Base-by-base conservation (phyloP, 768 basidiomycete genomes). In the Paxillus ammoniavirescens region DNA sequence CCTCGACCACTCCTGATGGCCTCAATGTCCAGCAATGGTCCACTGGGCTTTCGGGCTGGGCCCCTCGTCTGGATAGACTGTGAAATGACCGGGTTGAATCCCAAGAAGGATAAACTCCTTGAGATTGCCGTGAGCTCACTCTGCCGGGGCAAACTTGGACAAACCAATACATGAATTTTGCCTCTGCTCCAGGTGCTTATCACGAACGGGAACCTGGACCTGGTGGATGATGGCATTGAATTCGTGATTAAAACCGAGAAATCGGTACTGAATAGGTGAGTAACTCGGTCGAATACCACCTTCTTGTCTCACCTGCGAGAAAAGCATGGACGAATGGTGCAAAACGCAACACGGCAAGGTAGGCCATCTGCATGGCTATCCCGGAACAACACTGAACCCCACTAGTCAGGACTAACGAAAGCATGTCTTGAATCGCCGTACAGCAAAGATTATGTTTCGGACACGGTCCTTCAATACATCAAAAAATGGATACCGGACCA, bases 251-350 rank as follows among this genome's bases (percentile, higher is more conserved):
- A 71, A 47, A 89, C 86, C 1, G 83, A 90, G 53, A 91, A 90
- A 64, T 69, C 72, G 15, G 61, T 79, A 10, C 69, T 97, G 33
- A 89, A 95, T 65, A 71, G 67, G 93, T 92, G 53, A 65, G 81
- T 64, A 8, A 2, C n/a, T 37, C 44, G 42, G 43, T 17, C 46
- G 12, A 45, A 1, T 17, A 21, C 4, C 2, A 17, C 47, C 5
- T 4, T 8, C 5, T 42, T 17, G 21, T 38, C 36, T 48, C 37
- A 45, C 17, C 1, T 36, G 28, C 12, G 31, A 9, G 8, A 23
- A 15, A 37, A 93, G 91, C 15, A 97, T 97, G 94, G 79, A 83
- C 55, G 77, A 84, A 56, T 97, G 94, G 94, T 97, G 93, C 69
- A 83, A 73, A 28, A 79, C 80, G 6, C 91, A 93, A 55, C 94